Conservation (phyloP, 2,329 filamentous ascomycete genomes). For the Penicillium brasilianum region DNA sequence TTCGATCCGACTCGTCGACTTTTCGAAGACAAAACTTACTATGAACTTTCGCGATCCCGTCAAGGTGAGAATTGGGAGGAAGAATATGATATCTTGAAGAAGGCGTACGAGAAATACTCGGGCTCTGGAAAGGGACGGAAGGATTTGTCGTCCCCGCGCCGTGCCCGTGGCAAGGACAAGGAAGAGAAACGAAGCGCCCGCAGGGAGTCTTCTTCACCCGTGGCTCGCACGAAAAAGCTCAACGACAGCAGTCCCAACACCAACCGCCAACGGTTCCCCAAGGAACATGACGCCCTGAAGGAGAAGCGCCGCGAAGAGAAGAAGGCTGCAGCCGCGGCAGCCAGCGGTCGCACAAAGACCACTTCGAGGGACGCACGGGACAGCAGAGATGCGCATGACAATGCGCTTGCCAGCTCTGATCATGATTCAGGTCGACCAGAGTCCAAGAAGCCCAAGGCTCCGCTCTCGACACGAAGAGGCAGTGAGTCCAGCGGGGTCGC, state of each 20-base stretch:
- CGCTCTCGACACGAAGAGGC: conserved; percentile 33
- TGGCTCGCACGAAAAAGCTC: conserved; percentile 38
- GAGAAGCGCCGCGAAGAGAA: conserved; percentile 35
- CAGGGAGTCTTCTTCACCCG: conserved; percentile 48
- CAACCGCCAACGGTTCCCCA: conserved; percentile 32
- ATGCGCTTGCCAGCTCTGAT: conserved; percentile 37
- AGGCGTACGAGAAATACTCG: conserved; percentile 54
- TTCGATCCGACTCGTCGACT: conserved; percentile 82
- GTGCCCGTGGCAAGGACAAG: conserved; percentile 47
- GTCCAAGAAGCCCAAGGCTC: conserved; percentile 36
- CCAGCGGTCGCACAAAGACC: conserved; percentile 30
- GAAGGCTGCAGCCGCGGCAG: neutral
- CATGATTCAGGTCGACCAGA: conserved; percentile 38
- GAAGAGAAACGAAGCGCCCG: conserved; percentile 41
- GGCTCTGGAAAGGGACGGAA: conserved; percentile 41
- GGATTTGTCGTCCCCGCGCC: conserved; percentile 44
- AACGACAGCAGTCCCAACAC: conserved; percentile 37
- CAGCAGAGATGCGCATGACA: conserved; percentile 32
- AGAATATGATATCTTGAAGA: conserved; percentile 80
- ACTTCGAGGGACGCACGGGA: conserved; percentile 6
- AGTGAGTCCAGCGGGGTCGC: conserved; percentile 36
- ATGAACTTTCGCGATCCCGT: conserved; percentile 81
- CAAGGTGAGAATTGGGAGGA: conserved; percentile 88
- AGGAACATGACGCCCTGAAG: conserved; percentile 32
- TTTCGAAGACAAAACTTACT: conserved; percentile 79